Percentiles rank a stretch among this genome's conserved stretches.
Evolutionary conservation across 116 monocot genomes (phyloP).

Genomic region (Zostera marina): DNA sequence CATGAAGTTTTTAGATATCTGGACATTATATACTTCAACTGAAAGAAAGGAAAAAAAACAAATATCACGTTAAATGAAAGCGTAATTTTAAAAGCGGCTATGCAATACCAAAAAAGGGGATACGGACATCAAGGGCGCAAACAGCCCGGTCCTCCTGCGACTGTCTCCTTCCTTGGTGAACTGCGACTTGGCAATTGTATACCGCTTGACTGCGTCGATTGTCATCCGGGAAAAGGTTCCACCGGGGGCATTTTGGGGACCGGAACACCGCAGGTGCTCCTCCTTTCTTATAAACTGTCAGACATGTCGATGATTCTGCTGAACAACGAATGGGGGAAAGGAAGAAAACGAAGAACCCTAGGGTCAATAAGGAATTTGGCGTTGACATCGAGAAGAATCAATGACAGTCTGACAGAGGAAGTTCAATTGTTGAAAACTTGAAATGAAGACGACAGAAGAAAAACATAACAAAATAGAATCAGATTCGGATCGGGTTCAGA

Average conservation of each 20-base stretch:
- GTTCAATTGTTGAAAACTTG: too few relatives aligned
- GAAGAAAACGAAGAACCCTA: constrained; percentile 12
- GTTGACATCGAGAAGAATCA: neutral
- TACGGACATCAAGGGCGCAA: constrained; percentile 52
- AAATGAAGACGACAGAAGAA: too few relatives aligned
- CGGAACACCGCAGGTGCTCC: constrained; percentile 79
- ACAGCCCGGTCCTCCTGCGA: constrained; percentile 80
- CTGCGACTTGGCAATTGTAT: constrained; percentile 37
- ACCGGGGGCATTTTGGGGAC: constrained; percentile 67
- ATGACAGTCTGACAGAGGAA: too few relatives aligned
- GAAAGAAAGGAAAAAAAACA: too few relatives aligned
- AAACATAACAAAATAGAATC: too few relatives aligned
- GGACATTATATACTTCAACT: too few relatives aligned
- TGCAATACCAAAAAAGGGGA: constrained; percentile 53
- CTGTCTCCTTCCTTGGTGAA: constrained; percentile 41
- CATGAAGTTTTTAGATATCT: too few relatives aligned
- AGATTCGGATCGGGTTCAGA: too few relatives aligned
- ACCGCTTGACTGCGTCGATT: constrained; percentile 14
- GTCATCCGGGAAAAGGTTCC: constrained; percentile 42
- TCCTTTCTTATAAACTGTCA: constrained; percentile 63
- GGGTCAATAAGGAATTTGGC: neutral
- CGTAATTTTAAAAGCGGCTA: too few relatives aligned
- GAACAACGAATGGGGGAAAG: neutral
- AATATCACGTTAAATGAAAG: too few relatives aligned
- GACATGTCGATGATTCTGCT: constrained; percentile 42